Evolutionary conservation across 2,329 filamentous ascomycete genomes (phyloP).

Genomic region (Ophiocordyceps camponoti-floridani): DNA sequence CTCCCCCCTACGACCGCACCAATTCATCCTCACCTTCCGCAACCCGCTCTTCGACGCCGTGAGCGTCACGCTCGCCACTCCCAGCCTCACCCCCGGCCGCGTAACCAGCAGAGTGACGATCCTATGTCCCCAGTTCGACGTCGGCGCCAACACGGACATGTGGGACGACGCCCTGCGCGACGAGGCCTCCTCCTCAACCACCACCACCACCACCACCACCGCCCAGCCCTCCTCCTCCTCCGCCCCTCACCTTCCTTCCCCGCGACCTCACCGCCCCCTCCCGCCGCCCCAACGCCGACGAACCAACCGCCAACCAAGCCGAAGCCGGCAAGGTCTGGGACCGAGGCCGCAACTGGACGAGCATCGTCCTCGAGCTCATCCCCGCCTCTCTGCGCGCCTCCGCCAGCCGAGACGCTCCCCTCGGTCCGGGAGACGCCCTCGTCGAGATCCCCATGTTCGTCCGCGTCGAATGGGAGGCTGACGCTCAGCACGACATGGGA

Average conservation of each 20-base stretch:
- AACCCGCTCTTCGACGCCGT: conserved; percentile 91
- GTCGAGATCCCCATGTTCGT: conserved; percentile 92
- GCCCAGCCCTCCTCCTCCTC: no score
- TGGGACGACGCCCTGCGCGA: conserved; percentile 76
- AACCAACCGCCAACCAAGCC: conserved; percentile 34
- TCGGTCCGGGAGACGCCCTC: conserved; percentile 18
- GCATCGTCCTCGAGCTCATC: conserved; percentile 79
- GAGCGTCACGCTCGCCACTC: conserved; percentile 73
- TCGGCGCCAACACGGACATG: conserved; percentile 76
- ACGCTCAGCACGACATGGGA: conserved; percentile 44
- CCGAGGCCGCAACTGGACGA: conserved; percentile 83
- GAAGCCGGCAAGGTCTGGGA: conserved; percentile 97
- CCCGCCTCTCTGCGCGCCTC: conserved; percentile 35
- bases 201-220: neutral
- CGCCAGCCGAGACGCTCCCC: conserved; percentile 9
- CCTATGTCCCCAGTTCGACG: conserved; percentile 82
- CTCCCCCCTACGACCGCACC: conserved; percentile 43
- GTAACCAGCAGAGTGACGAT: conserved; percentile 73
- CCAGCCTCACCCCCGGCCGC: conserved; percentile 57
- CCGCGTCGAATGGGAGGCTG: conserved; percentile 73
- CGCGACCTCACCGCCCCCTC: no score
- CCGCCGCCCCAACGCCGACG: no score
- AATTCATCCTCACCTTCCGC: conserved; percentile 77
- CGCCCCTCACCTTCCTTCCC: no score
- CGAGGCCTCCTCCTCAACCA: conserved; percentile 7